These are phyloP conservation scores for Iodosphaeria phyllophila DNA, from an alignment of 2,329 filamentous ascomycete genomes.

Conservation along the genomic window DNA sequence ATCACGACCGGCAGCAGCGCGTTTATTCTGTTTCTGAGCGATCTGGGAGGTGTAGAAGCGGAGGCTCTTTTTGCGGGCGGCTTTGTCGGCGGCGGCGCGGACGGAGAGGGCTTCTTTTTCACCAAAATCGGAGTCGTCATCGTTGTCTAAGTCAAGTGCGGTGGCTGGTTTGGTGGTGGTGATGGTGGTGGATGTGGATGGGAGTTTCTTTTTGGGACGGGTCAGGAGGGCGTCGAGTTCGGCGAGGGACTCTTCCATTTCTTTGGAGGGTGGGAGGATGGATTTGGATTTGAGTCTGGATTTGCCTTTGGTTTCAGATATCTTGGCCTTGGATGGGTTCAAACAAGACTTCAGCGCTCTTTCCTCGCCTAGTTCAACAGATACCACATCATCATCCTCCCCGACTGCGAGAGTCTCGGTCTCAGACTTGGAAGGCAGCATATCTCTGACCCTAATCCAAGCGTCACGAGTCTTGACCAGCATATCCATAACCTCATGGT, in stretches of 20 bases:
- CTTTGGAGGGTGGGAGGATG: too few species aligned
- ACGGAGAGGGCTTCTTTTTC: slow-evolving; percentile 70
- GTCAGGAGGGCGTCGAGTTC: slow-evolving; percentile 47
- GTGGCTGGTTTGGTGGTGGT: slow-evolving; percentile 3
- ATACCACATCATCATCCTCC: slow-evolving; percentile 12
- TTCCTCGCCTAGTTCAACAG: slow-evolving; percentile 17
- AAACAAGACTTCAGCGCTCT: slow-evolving; percentile 5
- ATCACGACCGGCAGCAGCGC: slow-evolving; percentile 51
- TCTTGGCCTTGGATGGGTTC: slow-evolving; percentile 12
- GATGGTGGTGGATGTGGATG: slow-evolving; percentile 22
- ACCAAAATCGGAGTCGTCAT: slow-evolving; percentile 75
- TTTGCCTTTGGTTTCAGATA: slow-evolving; percentile 21
- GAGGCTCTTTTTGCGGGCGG: slow-evolving; percentile 72
- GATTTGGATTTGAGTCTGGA: slow-evolving; percentile 18
- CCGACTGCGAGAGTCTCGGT: slow-evolving; percentile 5
- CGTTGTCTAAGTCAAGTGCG: too few species aligned
- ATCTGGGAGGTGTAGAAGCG: slow-evolving; percentile 98
- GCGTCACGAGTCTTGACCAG: slow-evolving; percentile 62
- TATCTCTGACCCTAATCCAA: slow-evolving; percentile 56
- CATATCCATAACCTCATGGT: slow-evolving; percentile 81
- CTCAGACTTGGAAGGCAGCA: slow-evolving; percentile 28
- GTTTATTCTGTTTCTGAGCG: slow-evolving; percentile 81
- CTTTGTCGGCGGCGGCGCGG: slow-evolving; percentile 70
- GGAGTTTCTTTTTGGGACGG: slow-evolving; percentile 24
- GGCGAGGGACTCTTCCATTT: slow-evolving; percentile 51